Evolutionary conservation across 306 rosid genomes (phyloP).

Genomic region (Pyrus betulifolia): DNA sequence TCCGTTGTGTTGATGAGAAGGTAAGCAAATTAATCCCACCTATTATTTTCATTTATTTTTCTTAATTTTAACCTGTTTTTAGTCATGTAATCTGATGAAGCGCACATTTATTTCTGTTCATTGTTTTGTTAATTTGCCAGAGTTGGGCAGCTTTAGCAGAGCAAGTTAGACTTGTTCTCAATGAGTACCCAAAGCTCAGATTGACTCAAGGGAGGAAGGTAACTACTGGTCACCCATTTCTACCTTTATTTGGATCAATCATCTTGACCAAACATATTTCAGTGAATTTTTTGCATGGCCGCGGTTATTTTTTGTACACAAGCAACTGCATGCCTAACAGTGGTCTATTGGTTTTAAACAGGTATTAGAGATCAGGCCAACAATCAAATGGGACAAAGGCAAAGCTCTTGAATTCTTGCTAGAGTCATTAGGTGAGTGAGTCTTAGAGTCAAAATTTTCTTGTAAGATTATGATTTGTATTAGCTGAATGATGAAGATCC

Average conservation of each 20-base stretch:
- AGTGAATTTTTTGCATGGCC: background rate
- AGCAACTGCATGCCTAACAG: background rate
- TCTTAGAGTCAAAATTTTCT: background rate
- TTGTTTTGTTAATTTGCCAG: conserved; percentile 18
- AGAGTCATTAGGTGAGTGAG: conserved; percentile 67
- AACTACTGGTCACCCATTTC: background rate
- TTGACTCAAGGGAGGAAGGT: conserved; percentile 82
- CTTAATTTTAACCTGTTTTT: background rate
- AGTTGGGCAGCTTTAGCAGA: conserved; percentile 73
- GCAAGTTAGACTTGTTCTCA: conserved; percentile 61
- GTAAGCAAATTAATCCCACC: conserved; percentile 27
- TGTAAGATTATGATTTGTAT: background rate
- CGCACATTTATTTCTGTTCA: background rate
- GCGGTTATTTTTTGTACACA: background rate
- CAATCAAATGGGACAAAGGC: conserved; percentile 96
- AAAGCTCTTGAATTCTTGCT: conserved; percentile 82
- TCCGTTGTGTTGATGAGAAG: conserved; percentile 93
- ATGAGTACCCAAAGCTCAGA: conserved; percentile 63
- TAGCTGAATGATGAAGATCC: background rate
- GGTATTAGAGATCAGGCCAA: conserved; percentile 82
- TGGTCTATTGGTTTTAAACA: background rate
- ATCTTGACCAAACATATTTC: too few relatives aligned
- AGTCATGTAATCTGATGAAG: background rate
- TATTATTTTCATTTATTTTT: background rate
- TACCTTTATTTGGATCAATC: too few relatives aligned